Base-by-base conservation (phyloP, 768 basidiomycete species). In the Strobilomyces confusus region DNA sequence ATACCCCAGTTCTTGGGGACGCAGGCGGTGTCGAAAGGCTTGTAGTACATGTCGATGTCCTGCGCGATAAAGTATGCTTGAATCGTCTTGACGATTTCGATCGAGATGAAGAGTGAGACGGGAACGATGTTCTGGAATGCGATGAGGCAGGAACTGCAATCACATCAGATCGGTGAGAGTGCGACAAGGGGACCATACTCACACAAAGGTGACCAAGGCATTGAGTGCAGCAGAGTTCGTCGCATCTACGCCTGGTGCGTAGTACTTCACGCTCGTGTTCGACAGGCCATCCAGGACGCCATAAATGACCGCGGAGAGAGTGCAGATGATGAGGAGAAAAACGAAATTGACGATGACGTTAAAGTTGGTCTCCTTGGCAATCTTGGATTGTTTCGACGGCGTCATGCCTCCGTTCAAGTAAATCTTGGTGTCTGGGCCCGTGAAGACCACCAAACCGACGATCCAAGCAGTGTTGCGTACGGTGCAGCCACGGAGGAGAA, bases 1-100 rank as follows among this genome's bases (percentile, higher is more conserved):
- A 98, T 95, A 67, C 95, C 95, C 95, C 95, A 98, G 6, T 92
- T 95, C 70, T 98, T 98, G 25, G 95, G 95, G 4, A 93, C 84
- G 62, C 95, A 98, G 1, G 92, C 75, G 2, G 90, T 86, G 65
- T 97, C 85, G 68, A 87, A 86, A 34, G 87, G 83, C 26, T 80
- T 75, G 73, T 97, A 97, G 75, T 92, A 97, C 92, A 98, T 95
- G 69, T 98, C 95, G 59, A 93, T 63, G 66, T 98, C 95, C 69
- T 95, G 92, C 9, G 88, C 89, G 65, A 97, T 98, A 75, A 97
- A 95, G 74, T 83, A 95, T 3, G 95, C 95, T 68, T 97, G 95
- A 52, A 95, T 92, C 2, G 95, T 97, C 76, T 97, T 97, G 77
- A 97, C 94, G 59, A 97, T 90, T 73, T 98, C 95, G 65, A 97